Conservation (phyloP, 306 rosid species). For the Lathyrus tuberosus region DNA sequence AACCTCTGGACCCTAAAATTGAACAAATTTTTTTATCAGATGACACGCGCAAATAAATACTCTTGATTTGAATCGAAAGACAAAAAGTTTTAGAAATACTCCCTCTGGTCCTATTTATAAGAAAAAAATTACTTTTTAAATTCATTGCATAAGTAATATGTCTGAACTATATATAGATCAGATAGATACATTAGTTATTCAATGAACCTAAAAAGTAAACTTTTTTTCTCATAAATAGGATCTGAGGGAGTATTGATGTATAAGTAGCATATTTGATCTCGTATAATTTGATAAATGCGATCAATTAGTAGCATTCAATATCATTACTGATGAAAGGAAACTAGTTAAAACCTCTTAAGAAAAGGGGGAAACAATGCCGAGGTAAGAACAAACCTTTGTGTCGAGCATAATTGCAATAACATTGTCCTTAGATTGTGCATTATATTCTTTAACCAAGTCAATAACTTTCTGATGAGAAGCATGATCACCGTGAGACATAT, state of each 20-base stretch:
- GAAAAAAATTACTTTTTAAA: too few species aligned
- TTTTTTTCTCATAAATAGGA: too few species aligned
- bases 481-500: constrained; percentile 96
- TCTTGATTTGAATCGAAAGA: not conserved
- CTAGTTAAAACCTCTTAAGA: not conserved
- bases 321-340: not conserved
- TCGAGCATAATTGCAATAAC: constrained; percentile 90
- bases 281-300: not conserved
- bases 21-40: constrained; percentile 17
- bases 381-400: constrained; percentile 63
- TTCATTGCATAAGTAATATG: too few species aligned
- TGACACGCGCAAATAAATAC: constrained; percentile 6
- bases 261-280: constrained; percentile 5
- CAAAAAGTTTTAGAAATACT: too few species aligned
- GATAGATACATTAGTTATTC: too few species aligned
- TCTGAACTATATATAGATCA: too few species aligned
- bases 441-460: constrained; percentile 89
- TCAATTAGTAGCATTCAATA: constrained; percentile 4
- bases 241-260: too few species aligned
- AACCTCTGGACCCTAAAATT: constrained; percentile 93
- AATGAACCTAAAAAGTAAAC: too few species aligned
- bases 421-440: constrained; percentile 69
- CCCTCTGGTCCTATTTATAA: too few species aligned
- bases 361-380: not conserved
- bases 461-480: constrained; percentile 91